These are phyloP conservation scores for Leptographium radiaticola DNA, from an alignment of 2,329 filamentous ascomycete species.

Conservation along the genomic window DNA sequence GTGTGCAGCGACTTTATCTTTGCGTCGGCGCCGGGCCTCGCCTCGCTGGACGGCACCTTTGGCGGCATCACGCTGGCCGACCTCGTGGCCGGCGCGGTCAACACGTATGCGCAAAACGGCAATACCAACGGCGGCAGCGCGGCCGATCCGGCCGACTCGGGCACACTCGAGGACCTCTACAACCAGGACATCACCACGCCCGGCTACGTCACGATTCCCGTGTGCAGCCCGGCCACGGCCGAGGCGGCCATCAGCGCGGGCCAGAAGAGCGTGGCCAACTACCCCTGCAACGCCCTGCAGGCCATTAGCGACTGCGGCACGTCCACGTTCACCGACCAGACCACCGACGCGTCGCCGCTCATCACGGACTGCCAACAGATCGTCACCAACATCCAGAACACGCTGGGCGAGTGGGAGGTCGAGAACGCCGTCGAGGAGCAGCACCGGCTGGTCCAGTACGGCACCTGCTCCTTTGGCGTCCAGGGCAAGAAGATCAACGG, in stretches of 20 bases:
- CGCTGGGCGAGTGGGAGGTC: slow-evolving; percentile 10
- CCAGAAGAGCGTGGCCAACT: slow-evolving; percentile 18
- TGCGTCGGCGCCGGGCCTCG: slow-evolving; percentile 16
- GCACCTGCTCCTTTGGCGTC: slow-evolving; percentile 21
- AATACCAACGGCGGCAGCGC: slow-evolving; percentile 17
- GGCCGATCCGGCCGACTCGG: slow-evolving; percentile 14
- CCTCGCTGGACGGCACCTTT: slow-evolving; percentile 14
- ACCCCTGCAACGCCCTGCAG: slow-evolving; percentile 20
- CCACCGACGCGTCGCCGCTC: slow-evolving; percentile 19
- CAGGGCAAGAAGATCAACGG: slow-evolving; percentile 13
- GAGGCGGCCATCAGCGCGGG: slow-evolving; percentile 17
- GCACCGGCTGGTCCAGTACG: slow-evolving; percentile 15
- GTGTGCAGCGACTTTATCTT: slow-evolving; percentile 13
- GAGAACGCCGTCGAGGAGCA: slow-evolving; percentile 9
- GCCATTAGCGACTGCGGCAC: slow-evolving; percentile 15
- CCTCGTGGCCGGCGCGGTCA: slow-evolving; percentile 16
- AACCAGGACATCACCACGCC: slow-evolving; percentile 19
- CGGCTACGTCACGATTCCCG: slow-evolving; percentile 23
- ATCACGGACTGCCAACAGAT: slow-evolving; percentile 22
- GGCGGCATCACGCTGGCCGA: slow-evolving; percentile 15
- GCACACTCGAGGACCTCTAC: slow-evolving; percentile 14
- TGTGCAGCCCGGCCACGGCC: slow-evolving; percentile 18
- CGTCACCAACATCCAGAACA: slow-evolving; percentile 19
- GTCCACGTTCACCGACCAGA: slow-evolving; percentile 21
- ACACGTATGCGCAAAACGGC: slow-evolving; percentile 18